Conservation (phyloP, 257 asterid genomes). For the Jaltomata sinuosa region DNA sequence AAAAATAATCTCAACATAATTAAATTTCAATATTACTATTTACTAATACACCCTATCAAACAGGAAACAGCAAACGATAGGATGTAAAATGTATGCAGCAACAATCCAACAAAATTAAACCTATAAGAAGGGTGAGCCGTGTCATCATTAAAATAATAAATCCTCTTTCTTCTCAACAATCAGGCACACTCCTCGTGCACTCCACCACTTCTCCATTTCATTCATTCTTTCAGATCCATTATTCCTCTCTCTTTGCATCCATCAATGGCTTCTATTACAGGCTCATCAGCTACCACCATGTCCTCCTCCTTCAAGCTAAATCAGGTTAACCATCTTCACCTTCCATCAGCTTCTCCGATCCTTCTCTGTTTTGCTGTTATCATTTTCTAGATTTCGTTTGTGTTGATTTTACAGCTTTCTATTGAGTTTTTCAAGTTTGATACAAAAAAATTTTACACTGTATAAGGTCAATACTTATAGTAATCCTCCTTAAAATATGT, state of each 20-base stretch:
- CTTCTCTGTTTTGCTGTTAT: background rate
- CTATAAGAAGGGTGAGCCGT: background rate
- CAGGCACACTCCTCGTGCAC: constrained; percentile 39
- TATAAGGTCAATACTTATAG: too few relatives aligned
- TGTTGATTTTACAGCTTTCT: background rate
- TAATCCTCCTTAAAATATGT: background rate
- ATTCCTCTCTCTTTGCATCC: constrained; percentile 2
- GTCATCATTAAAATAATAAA: background rate
- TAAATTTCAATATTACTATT: too few relatives aligned
- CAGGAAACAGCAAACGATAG: too few relatives aligned
- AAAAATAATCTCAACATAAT: too few relatives aligned
- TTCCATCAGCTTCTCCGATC: too few relatives aligned
- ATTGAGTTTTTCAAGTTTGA: background rate
- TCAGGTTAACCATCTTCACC: constrained; percentile 48
- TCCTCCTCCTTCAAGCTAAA: constrained; percentile 45
- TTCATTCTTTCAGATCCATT: constrained; percentile 27
- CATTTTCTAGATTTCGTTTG: background rate
- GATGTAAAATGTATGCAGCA: too few relatives aligned
- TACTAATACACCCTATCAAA: too few relatives aligned
- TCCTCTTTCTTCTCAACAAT: background rate
- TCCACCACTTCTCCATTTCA: constrained; percentile 38
- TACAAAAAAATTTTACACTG: background rate
- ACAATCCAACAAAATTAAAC: background rate
- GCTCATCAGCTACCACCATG: constrained; percentile 30
- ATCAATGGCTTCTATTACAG: constrained; percentile 55